These are phyloP conservation scores for Eucalyptus cloeziana DNA, from an alignment of 345 rosid species.

Conservation along the genomic window DNA sequence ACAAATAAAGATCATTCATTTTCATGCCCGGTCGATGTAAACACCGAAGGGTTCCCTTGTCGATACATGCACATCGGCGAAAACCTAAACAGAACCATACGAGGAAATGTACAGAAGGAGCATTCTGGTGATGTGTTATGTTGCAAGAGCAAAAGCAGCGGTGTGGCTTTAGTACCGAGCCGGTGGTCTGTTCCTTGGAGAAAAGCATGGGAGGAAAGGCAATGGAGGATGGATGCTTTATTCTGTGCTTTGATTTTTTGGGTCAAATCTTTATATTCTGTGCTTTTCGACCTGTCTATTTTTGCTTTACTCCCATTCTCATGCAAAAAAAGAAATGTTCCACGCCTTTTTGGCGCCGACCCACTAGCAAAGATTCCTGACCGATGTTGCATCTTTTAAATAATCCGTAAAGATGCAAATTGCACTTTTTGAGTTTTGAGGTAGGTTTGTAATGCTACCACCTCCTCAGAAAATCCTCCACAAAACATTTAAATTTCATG, in stretches of 20 bases:
- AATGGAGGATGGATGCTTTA: neutral
- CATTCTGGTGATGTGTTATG: neutral
- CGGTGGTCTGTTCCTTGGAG: neutral
- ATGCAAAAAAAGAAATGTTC: neutral
- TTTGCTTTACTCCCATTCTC: neutral
- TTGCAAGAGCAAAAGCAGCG: neutral
- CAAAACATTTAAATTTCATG: neutral
- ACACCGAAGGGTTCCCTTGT: neutral
- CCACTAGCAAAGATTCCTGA: neutral
- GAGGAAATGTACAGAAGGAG: neutral
- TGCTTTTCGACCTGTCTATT: neutral
- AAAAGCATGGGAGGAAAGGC: neutral
- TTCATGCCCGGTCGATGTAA: neutral
- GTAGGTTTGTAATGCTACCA: neutral
- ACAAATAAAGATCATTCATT: neutral
- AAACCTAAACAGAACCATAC: neutral
- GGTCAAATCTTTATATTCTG: neutral
- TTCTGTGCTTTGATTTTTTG: neutral
- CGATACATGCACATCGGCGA: neutral
- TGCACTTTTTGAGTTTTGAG: neutral
- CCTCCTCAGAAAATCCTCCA: neutral
- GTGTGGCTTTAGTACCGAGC: neutral
- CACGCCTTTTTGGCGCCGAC: neutral
- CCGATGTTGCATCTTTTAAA: neutral
- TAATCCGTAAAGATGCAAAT: neutral